Base-by-base conservation (phyloP, 352 stramenopile species). In the Saprolegnia diclina region DNA sequence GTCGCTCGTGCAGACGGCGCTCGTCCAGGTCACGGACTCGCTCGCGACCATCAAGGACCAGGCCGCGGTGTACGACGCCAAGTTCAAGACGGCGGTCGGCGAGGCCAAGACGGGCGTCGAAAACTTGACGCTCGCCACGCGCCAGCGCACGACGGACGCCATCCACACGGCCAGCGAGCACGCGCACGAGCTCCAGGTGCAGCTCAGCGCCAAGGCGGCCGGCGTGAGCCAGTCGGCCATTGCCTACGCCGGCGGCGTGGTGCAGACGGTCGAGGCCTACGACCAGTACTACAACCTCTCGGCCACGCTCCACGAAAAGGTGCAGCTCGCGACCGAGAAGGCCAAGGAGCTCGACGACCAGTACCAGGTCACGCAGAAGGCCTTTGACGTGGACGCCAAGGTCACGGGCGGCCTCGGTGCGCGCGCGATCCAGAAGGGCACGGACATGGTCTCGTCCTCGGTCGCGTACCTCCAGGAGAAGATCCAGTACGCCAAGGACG, bases 401-500 rank as follows among this genome's bases (percentile, higher is more conserved):
- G 74, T 91, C 40, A 89, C 81, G 0, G 81, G 83, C 26, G 83
- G 83, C 0, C 67, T 91, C 40, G 83, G 74, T 19, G 74, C 77
- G 32, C 80, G 75, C n/a, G 48, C 85, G 44, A 75, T 86, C 46
- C 59, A 76, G 45, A 86, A 79, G 21, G 79, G 79, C 35, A 76
- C 82, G n/a, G 80, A 82, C 21, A 87, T 89, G 44, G 78, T 87
- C 18, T 73, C 76, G 9, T 80, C 89, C 61, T 83, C 77, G 32
- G 75, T 90, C 22, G 85, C 77, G 37, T 92, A 92, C 70, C 45
- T 64, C 40, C 18, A 32, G 18, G 56, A 37, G 24, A 64, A 37
- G 24, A 24, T 64, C 7, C 56, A 64, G 40, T 64, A 64, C 35
- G 56, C 56, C 56, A 64, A 64, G 56, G 56, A 64, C 40, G 56